Evolutionary conservation across 768 basidiomycete species (phyloP), one percentile per base, ranked within the genome.

Genomic region (Russula virescens): DNA sequence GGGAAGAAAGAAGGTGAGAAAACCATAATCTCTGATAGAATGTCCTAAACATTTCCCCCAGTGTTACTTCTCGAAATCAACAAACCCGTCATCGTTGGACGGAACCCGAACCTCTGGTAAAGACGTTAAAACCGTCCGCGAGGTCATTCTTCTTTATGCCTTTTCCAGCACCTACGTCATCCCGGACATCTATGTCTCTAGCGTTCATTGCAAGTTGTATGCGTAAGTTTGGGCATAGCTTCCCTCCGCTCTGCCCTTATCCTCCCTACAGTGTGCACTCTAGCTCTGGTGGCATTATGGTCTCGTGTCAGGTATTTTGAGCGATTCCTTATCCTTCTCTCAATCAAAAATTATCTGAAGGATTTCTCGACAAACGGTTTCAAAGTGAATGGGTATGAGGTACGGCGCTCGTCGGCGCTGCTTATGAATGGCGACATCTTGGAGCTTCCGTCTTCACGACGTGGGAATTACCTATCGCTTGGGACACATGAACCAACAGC

Each of bases 321-420:
- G 54, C 28, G 40, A 31, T 21, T 18, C 8, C 28, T 42, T 16
- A 16, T 13, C 19, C 23, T 8, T 18, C 57, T 58, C n/a, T 48
- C 13, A 6, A 9, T 35, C 13, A 16, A 35, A 43, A 65, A 60
- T 45, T 34, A 5, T 57, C 45, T 8, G 11, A 64, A 91, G 89
- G 91, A 92, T 71, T 42, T 84, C 26, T 93, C 91, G 1, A 83
- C 86, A 21, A 92, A 93, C 63, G 91, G 91, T 1, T 74, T 91
- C 42, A 71, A 80, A 34, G 76, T 91, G 51, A 93, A 93, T 67
- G 85, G 81, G 0, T 81, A 88, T 68, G 79, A 80, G 52, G 83
- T 92, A 43, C 79, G 80, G 55, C 89, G 86, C 70, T 75, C 81
- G 0, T 83, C 84, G 0, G 80, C 87, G 25, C 86, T 93, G 58